phyloP scores from a whole-genome alignment of 2,329 filamentous ascomycete genomes.

The Acephala macrosclerotiorum region DNA sequence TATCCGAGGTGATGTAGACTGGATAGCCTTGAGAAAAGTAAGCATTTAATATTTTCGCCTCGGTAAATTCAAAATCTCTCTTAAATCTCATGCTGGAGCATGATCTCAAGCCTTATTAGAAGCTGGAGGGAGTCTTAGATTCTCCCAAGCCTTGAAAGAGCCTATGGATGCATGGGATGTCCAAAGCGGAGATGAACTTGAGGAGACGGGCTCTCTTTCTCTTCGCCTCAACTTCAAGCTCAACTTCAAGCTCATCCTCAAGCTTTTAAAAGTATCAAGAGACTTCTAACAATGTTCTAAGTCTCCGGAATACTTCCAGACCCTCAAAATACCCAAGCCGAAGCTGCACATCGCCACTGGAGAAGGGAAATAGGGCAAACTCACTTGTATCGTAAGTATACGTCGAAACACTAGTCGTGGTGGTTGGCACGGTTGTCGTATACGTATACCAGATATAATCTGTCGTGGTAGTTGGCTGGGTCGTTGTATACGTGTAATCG shows the following conservation, averaged over 20 bases:
- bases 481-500: background rate
- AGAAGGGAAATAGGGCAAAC: background rate
- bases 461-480: background rate
- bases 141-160: too few relatives aligned
- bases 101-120: too few relatives aligned
- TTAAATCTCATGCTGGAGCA: too few relatives aligned
- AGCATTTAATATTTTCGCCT: background rate
- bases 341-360: background rate
- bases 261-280: too few relatives aligned
- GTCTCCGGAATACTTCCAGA: too few relatives aligned
- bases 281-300: too few relatives aligned
- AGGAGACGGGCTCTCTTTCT: background rate
- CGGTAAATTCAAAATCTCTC: too few relatives aligned
- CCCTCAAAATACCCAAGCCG: too few relatives aligned
- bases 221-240: background rate
- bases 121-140: too few relatives aligned
- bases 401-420: background rate
- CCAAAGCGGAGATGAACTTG: too few relatives aligned
- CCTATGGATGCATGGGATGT: too few relatives aligned
- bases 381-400: background rate
- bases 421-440: background rate
- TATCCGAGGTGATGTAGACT: slow-evolving; percentile 17
- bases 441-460: background rate
- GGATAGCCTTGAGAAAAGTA: slow-evolving; percentile 15
- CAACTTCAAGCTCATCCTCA: background rate